Evolutionary conservation across 495 filamentous ascomycete genomes (phyloP).

Genomic region (Penicillium desertorum): DNA sequence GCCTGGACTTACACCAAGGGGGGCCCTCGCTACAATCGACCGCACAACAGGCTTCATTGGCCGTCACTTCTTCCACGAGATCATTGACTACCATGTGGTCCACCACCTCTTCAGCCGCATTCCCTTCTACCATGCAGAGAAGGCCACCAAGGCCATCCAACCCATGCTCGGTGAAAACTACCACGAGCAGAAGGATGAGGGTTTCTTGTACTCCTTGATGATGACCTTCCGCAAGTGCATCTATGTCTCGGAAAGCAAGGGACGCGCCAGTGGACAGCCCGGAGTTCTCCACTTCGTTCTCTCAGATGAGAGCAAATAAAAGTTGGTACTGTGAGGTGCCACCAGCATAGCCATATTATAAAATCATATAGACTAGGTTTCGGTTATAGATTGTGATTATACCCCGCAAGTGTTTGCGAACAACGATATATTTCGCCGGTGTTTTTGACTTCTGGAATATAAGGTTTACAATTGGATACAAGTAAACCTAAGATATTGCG

Average conservation of each 20-base stretch:
- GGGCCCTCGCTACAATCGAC: constrained; percentile 81
- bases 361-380: constrained; percentile 5
- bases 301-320: constrained; percentile 12
- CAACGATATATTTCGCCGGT: background rate
- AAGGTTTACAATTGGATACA: background rate
- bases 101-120: constrained; percentile 84
- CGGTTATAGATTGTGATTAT: background rate
- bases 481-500: background rate
- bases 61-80: constrained; percentile 79
- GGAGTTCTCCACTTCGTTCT: constrained; percentile 26
- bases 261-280: background rate
- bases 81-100: constrained; percentile 86
- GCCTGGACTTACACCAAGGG: constrained; percentile 83
- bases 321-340: background rate
- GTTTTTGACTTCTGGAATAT: background rate
- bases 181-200: constrained; percentile 54
- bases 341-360: background rate
- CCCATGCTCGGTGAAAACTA: constrained; percentile 80
- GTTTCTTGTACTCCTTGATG: constrained; percentile 27
- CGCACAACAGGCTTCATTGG: constrained; percentile 87
- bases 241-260: constrained; percentile 21
- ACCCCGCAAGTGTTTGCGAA: background rate
- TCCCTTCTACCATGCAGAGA: constrained; percentile 85
- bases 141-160: constrained; percentile 80
- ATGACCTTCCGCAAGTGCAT: constrained; percentile 29